Evolutionary conservation across 495 filamentous ascomycete species (phyloP), one percentile per base, ranked within the genome.

Genomic region (Pyrenula aspistea): DNA sequence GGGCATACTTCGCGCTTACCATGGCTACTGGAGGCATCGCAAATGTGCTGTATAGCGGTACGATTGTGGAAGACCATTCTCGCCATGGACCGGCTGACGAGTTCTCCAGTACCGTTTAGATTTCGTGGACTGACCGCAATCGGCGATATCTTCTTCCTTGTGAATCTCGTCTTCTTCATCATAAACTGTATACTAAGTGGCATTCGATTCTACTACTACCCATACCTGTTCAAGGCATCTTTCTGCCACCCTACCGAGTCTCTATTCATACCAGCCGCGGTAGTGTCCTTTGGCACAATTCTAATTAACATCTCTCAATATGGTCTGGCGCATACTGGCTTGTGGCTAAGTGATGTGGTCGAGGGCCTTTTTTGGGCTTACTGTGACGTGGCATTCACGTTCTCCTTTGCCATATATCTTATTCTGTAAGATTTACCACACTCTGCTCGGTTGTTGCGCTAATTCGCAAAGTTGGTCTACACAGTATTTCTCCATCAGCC

Each of bases 1-100:
- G 84, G 85, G 84, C 83, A 4, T 89, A 81, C 71, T 88, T 88
- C 57, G 86, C 84, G 2, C 74, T 86, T 71, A 81, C 77, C 15
- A 91, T 91, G 88, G 88, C 89, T 2, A 93, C 89, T 0, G 89
- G 89, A 12, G 89, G 89, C 0, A 73, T 95, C 58, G 84, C 88
- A 10, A 93, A 91, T 70, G 85, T 89, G 11, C 64, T 93, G 54
- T 77, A 86, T 62, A 73, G 77, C 22, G 77, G 87, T 89, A 77
- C 60, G 31, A 42, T 4, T 4, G 15, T 8, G 31, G 31, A 15
- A 42, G n/a, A n/a, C n/a, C n/a, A n/a, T n/a, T n/a, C n/a, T n/a
- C n/a, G n/a, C n/a, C n/a, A n/a, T n/a, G n/a, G n/a, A n/a, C n/a
- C n/a, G n/a, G 24, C 19, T 51, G 51, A 25, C 54, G 19, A 24